Evolutionary conservation across 2,329 filamentous ascomycete species (phyloP), one percentile per base, ranked within the genome.

Genomic region (Pyrenochaeta sp.): DNA sequence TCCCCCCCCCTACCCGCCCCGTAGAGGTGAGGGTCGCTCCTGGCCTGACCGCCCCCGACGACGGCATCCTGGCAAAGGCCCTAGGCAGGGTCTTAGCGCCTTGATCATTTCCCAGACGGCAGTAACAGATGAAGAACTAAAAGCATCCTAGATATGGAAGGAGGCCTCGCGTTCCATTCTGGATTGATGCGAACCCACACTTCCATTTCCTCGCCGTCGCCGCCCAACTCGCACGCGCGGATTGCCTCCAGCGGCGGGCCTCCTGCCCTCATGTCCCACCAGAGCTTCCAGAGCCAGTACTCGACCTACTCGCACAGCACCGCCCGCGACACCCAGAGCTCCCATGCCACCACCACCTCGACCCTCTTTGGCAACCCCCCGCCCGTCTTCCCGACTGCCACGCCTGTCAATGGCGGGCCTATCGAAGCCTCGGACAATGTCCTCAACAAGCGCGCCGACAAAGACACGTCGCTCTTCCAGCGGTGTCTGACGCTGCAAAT

Each of bases 391-490:
- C 64, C 66, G 43, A 54, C 64, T 51, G 57, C 74, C 41, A 76
- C 77, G 14, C 75, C 77, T 46, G 65, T 74, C 51, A 79, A 82
- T 58, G 85, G 82, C 54, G 87, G 87, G 40, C 85, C 85, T 55
- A 85, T 93, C 57, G 80, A 91, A 68, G 90, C 92, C 56, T 92
- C 90, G 54, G 85, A 90, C 75, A 97, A 97, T 77, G 96, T 99
- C 75, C 97, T 99, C 82, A 99, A 99, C 79, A 91, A 94, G 77
- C 90, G 91, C 74, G 95, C 93, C 74, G 93, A 97, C 75, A 93
- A 95, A 62, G 91, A 91, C 50, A 85, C 89, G 54, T 97, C 93
- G 10, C 86, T 99, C 20, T 99, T 97, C 77, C 94, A 98, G 77
- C 97, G 96, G 75, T 98, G 95, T 75, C 85, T 96, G 63, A 87